Conservation (phyloP, 176 grass and related monocot genomes). For the maize (Zea mays) region Zm-B73-REFERENCE-NAM-5.0 NC_050097.1:191461001-191461500, state of each 20-base stretch:
- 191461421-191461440: too few relatives aligned
- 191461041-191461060: background rate
- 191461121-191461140: background rate
- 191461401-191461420: background rate
- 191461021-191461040: background rate
- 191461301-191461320: background rate
- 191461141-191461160: too few relatives aligned
- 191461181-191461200: background rate
- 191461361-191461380: background rate
- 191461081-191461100: background rate
- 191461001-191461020: conserved; percentile 3
- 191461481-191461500: too few relatives aligned
- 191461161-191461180: background rate
- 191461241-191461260: background rate
- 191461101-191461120: background rate
- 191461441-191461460: too few relatives aligned
- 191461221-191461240: background rate
- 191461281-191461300: background rate
- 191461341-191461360: too few relatives aligned
- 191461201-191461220: background rate
- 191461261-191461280: background rate
- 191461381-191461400: background rate
- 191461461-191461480: too few relatives aligned
- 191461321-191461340: too few relatives aligned
- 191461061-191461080: background rate